These are phyloP conservation scores for Blastomyces parvus DNA, from an alignment of 2,329 filamentous ascomycete genomes.

Conservation along the genomic window DNA sequence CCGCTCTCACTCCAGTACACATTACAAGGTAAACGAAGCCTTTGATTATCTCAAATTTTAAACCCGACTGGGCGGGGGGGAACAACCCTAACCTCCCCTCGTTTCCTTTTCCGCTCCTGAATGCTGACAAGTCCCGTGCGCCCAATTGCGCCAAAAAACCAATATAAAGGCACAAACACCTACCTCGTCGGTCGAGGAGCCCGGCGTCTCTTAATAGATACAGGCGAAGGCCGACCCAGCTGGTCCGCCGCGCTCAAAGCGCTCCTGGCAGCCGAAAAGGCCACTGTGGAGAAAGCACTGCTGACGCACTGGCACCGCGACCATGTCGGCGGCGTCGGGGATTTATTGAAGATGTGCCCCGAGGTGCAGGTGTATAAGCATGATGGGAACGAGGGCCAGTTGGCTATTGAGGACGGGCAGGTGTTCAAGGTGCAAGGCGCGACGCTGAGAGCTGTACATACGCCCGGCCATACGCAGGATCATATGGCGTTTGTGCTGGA, in stretches of 20 bases:
- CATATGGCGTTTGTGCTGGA: constrained; percentile 70
- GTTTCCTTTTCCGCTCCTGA: neutral
- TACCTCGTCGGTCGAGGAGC: constrained; percentile 75
- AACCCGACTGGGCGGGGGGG: neutral
- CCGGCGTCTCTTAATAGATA: constrained; percentile 74
- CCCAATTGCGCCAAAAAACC: neutral
- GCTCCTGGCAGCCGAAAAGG: constrained; percentile 58
- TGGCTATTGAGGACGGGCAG: constrained; percentile 48
- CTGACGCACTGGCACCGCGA: constrained; percentile 92
- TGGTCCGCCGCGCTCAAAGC: constrained; percentile 61
- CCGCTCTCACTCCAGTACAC: constrained; percentile 38
- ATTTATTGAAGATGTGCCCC: constrained; percentile 58
- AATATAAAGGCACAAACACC: constrained; percentile 66
- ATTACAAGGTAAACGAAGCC: constrained; percentile 42
- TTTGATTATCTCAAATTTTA: neutral
- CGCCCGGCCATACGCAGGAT: constrained; percentile 69
- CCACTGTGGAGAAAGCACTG: constrained; percentile 58
- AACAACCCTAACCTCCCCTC: neutral
- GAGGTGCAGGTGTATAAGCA: constrained; percentile 57
- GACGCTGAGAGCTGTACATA: constrained; percentile 57
- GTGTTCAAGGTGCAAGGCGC: constrained; percentile 43
- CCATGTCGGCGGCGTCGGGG: constrained; percentile 65
- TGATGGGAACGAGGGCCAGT: constrained; percentile 44
- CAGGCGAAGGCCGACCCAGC: constrained; percentile 65
- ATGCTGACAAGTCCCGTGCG: neutral